A percentile compares a stretch with the other conserved stretches of the same genome.
Conservation (phyloP, 352 stramenopile species). For the Pythium folliculosum region DNA sequence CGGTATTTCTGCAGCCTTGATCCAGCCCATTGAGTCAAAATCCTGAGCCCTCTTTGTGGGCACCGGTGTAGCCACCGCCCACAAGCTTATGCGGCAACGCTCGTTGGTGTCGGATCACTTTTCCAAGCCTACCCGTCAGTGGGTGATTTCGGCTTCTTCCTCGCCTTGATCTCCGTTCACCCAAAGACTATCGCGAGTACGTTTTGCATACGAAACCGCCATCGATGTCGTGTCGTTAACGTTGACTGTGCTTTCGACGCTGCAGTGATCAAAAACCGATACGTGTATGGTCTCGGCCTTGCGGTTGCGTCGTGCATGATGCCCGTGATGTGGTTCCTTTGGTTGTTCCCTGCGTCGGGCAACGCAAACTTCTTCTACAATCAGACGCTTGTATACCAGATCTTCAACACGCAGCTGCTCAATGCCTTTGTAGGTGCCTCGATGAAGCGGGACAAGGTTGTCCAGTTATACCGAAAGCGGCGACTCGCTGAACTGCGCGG, state of each 20-base stretch:
- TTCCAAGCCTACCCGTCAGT: slow-evolving; percentile 83
- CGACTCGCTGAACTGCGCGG: not conserved
- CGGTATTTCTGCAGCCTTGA: not conserved
- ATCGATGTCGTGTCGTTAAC: not conserved
- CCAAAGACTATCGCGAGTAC: slow-evolving; percentile 81
- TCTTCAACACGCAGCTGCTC: slow-evolving; percentile 80
- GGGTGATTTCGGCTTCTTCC: slow-evolving; percentile 81
- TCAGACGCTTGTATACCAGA: slow-evolving; percentile 86
- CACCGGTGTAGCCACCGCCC: slow-evolving; percentile 49
- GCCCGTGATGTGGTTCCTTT: slow-evolving; percentile 88
- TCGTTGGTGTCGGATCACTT: slow-evolving; percentile 75
- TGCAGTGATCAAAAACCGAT: slow-evolving; percentile 78
- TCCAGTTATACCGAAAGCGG: slow-evolving; percentile 53
- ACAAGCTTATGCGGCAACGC: slow-evolving; percentile 61
- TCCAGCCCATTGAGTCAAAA: not conserved
- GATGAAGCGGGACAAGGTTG: slow-evolving; percentile 85
- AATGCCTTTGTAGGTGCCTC: slow-evolving; percentile 74
- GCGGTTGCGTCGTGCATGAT: slow-evolving; percentile 72
- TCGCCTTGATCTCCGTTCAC: slow-evolving; percentile 65
- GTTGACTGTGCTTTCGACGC: not conserved
- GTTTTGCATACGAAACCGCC: not conserved
- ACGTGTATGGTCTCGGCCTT: slow-evolving; percentile 69
- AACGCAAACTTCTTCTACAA: slow-evolving; percentile 92
- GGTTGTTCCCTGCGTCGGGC: slow-evolving; percentile 79
- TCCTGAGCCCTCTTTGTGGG: slow-evolving; percentile 1